Percentiles rank a stretch among this genome's conserved stretches.
These are phyloP conservation scores for Mariannaea elegans DNA, from an alignment of 2,329 filamentous ascomycete genomes.

Conservation along the genomic window DNA sequence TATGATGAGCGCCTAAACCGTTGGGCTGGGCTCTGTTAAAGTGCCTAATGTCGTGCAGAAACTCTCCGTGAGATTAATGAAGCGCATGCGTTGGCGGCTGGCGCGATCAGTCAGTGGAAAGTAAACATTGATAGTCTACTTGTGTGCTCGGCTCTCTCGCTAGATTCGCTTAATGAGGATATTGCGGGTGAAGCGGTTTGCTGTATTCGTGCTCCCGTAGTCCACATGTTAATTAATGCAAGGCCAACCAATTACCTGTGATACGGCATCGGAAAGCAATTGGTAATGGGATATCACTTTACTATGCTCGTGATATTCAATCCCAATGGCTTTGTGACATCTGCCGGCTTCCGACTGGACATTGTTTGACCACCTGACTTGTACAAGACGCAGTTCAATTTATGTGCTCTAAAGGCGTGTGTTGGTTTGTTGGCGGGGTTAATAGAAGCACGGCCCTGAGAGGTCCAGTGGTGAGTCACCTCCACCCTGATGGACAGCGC, in stretches of 20 bases:
- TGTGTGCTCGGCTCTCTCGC: neutral
- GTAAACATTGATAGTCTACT: no score
- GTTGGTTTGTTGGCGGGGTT: neutral
- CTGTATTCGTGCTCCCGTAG: no score
- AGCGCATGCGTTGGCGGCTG: neutral
- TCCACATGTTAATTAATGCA: no score
- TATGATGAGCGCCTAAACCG: slow-evolving; percentile 33
- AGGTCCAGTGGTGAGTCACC: slow-evolving; percentile 12
- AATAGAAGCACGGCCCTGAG: slow-evolving; percentile 9
- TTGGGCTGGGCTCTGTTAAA: slow-evolving; percentile 32
- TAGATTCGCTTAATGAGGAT: neutral
- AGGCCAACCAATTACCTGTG: no score
- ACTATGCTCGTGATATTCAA: neutral
- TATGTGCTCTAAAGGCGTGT: neutral
- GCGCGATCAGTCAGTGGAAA: no score
- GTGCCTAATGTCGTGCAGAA: slow-evolving; percentile 8
- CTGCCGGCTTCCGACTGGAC: neutral
- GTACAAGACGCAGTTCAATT: slow-evolving; percentile 4
- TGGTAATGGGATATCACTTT: no score
- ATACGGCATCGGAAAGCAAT: no score
- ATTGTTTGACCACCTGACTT: neutral
- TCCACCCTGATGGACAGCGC: slow-evolving; percentile 10
- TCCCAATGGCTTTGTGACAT: neutral
- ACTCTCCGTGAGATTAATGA: neutral
- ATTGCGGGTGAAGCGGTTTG: neutral